Evolutionary conservation across 768 basidiomycete species (phyloP).

Genomic region (Tricholoma furcatifolium): DNA sequence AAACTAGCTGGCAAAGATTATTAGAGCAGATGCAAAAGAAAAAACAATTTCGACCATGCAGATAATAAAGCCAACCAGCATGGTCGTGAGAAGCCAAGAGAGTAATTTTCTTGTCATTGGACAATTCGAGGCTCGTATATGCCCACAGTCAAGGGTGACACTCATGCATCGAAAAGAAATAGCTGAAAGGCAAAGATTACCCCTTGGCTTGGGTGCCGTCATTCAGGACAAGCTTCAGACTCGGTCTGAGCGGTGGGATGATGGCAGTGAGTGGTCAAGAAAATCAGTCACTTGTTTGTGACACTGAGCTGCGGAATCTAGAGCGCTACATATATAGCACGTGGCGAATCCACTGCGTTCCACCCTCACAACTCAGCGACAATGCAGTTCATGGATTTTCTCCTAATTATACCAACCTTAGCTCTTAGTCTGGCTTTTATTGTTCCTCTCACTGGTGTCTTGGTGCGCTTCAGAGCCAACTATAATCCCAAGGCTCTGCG

Average conservation of each 20-base stretch:
- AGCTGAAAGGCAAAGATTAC: not conserved
- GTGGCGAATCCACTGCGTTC: not conserved
- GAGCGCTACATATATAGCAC: constrained; percentile 1
- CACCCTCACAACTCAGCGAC: constrained; percentile 16
- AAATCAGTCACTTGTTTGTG: not conserved
- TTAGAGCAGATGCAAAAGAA: too few relatives aligned
- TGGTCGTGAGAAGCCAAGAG: too few relatives aligned
- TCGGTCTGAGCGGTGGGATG: not conserved
- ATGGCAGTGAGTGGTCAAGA: not conserved
- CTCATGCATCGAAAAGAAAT: not conserved
- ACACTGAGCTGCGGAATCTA: not conserved
- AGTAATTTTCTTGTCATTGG: too few relatives aligned
- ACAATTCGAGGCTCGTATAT: too few relatives aligned
- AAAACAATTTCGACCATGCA: too few relatives aligned
- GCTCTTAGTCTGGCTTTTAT: constrained; percentile 53
- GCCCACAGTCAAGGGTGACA: too few relatives aligned
- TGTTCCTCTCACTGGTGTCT: constrained; percentile 63
- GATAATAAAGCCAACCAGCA: too few relatives aligned
- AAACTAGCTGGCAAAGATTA: too few relatives aligned
- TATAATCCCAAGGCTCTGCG: constrained; percentile 85
- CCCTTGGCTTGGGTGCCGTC: not conserved
- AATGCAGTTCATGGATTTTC: constrained; percentile 33
- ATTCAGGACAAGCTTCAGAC: not conserved
- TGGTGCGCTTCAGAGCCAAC: constrained; percentile 79
- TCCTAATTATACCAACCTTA: constrained; percentile 45